Conservation (phyloP, 371 early-diverging fungal species). For the Fennellomyces sp. region DNA sequence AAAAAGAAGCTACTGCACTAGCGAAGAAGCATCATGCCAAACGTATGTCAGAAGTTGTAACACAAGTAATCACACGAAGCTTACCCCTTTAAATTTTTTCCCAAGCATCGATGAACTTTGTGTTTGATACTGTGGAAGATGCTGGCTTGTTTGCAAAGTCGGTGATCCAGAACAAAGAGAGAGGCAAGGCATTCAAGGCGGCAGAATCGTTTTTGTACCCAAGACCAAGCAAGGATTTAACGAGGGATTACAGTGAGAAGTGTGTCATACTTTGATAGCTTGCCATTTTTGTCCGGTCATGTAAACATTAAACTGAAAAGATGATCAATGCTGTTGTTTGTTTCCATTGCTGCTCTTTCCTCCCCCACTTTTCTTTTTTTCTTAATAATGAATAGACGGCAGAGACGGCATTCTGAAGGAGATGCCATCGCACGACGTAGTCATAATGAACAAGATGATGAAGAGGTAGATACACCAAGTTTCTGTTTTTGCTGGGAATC, state of each 20-base stretch:
- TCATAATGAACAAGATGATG: not conserved
- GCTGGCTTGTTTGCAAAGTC: slow-evolving; percentile 12
- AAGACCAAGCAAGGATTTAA: slow-evolving; percentile 5
- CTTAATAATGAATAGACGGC: not conserved
- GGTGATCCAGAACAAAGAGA: slow-evolving; percentile 1
- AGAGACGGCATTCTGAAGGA: not conserved
- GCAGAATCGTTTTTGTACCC: slow-evolving; percentile 17
- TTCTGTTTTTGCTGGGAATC: too few relatives aligned
- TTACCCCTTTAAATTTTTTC: not conserved
- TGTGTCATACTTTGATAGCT: slow-evolving; percentile 17
- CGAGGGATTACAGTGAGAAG: slow-evolving; percentile 20
- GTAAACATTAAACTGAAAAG: not conserved
- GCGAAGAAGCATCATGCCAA: slow-evolving; percentile 6
- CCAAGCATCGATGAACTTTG: slow-evolving; percentile 13
- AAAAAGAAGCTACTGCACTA: slow-evolving; percentile 5
- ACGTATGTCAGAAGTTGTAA: slow-evolving; percentile 14
- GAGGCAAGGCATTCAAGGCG: slow-evolving; percentile 12
- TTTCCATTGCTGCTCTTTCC: slow-evolving; percentile 1
- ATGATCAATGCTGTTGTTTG: not conserved
- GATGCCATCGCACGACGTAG: not conserved
- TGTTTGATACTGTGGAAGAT: slow-evolving; percentile 15
- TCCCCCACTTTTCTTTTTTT: not conserved
- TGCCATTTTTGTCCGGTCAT: slow-evolving; percentile 1
- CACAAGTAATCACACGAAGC: not conserved
- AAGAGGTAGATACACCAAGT: too few relatives aligned